These are phyloP conservation scores for Rhododendron kiyosumense DNA, from an alignment of 148 eudicot species.

Conservation along the genomic window DNA sequence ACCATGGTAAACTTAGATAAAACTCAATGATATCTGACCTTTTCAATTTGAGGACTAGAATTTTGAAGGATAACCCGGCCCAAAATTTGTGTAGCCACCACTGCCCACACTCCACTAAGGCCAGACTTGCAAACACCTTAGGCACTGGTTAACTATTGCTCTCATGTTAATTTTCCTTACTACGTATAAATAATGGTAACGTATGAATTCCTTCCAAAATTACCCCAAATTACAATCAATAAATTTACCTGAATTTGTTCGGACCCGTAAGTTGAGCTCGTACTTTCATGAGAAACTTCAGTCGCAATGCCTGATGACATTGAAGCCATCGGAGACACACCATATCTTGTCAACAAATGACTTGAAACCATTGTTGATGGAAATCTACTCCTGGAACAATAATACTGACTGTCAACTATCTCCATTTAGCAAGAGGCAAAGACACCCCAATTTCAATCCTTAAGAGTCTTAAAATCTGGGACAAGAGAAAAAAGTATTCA, in stretches of 20 bases:
- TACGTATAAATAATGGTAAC: not conserved
- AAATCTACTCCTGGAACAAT: conserved; percentile 40
- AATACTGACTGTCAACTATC: not conserved
- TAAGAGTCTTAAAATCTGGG: not conserved
- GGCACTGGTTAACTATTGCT: not conserved
- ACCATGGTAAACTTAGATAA: not conserved
- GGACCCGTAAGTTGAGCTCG: conserved; percentile 63
- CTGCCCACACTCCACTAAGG: not conserved
- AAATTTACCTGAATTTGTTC: conserved; percentile 91
- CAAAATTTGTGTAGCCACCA: not conserved
- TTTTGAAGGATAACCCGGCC: not conserved
- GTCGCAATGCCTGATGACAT: conserved; percentile 52
- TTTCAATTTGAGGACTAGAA: not conserved
- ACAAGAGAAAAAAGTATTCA: not conserved
- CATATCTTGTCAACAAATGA: conserved; percentile 30
- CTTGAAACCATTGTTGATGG: conserved; percentile 34
- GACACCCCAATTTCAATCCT: not conserved
- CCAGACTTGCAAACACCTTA: not conserved
- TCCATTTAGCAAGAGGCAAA: not conserved
- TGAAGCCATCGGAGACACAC: conserved; percentile 49
- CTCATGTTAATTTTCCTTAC: not conserved
- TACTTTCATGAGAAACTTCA: conserved; percentile 44
- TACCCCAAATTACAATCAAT: not conserved
- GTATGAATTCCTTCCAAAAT: not conserved
- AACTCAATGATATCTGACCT: not conserved